phyloP scores from a whole-genome alignment of 2,329 filamentous ascomycete species.

The Grosmannia serpens region DNA sequence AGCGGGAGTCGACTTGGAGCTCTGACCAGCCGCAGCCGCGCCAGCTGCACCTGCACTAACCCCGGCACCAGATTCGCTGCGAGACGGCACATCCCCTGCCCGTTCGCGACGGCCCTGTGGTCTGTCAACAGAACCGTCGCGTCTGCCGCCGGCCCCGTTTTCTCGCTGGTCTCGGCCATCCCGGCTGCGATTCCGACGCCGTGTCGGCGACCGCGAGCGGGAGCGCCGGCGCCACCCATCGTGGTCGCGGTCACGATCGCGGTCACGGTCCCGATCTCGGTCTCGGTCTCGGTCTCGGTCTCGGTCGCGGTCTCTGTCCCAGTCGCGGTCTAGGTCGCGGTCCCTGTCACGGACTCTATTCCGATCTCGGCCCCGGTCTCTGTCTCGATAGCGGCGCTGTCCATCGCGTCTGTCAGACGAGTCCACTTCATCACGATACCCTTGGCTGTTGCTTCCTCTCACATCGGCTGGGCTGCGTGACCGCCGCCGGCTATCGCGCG shows the following conservation, averaged over 20 bases:
- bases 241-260: conserved; percentile 56
- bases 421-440: conserved; percentile 7
- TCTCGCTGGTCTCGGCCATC: conserved; percentile 45
- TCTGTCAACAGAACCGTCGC: conserved; percentile 63
- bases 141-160: conserved; percentile 45
- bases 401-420: conserved; percentile 27
- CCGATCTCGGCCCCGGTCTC: conserved; percentile 26
- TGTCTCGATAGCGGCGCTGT: conserved; percentile 49
- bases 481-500: conserved; percentile 41
- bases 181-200: conserved; percentile 49
- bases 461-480: conserved; percentile 53
- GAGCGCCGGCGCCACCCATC: conserved; percentile 54
- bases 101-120: conserved; percentile 48
- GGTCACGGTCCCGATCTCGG: conserved; percentile 31
- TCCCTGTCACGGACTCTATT: conserved; percentile 28
- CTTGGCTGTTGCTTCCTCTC: conserved; percentile 22
- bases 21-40: background rate
- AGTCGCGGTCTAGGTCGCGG: conserved; percentile 10
- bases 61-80: background rate
- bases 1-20: background rate
- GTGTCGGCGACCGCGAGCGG: conserved; percentile 46
- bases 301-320: conserved; percentile 9
- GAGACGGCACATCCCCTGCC: background rate
- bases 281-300: conserved; percentile 1
- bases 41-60: background rate